These are phyloP conservation scores for Artomyces pyxidatus DNA, from an alignment of 768 basidiomycete genomes.

Conservation along the genomic window DNA sequence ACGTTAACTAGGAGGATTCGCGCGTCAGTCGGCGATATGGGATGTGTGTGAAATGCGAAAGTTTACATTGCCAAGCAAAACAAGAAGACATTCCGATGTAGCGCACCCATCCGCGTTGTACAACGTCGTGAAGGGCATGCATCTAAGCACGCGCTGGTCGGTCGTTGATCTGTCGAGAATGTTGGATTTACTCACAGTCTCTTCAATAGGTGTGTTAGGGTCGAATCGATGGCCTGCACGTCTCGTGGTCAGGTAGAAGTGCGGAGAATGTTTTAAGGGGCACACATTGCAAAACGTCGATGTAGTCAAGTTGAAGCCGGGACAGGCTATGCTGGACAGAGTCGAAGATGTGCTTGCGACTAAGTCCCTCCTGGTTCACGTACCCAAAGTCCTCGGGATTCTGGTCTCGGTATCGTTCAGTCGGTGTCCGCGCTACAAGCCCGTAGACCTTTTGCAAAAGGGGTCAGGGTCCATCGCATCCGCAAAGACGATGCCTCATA, in stretches of 20 bases:
- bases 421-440: conserved; percentile 7
- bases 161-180: not conserved
- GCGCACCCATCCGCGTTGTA: conserved; percentile 29
- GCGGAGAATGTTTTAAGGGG: too few relatives aligned
- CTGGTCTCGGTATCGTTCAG: conserved; percentile 2
- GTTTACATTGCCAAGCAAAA: conserved; percentile 22
- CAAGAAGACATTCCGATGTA: conserved; percentile 26
- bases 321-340: conserved; percentile 54
- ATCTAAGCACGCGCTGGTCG: conserved; percentile 14
- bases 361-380: conserved; percentile 28
- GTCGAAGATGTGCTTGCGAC: conserved; percentile 60
- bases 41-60: not conserved
- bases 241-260: not conserved
- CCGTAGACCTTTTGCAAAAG: conserved; percentile 9
- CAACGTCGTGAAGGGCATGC: conserved; percentile 34
- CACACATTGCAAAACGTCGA: conserved; percentile 58
- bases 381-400: conserved; percentile 22
- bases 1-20: conserved; percentile 1
- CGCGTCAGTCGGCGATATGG: not conserved
- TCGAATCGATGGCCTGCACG: conserved; percentile 24
- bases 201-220: conserved; percentile 27
- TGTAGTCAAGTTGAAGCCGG: conserved; percentile 63
- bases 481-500: conserved; percentile 3
- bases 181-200: conserved; percentile 4
- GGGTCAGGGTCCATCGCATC: not conserved